These are phyloP conservation scores for Orbilia javanica DNA, from an alignment of 2,329 filamentous ascomycete species.

Conservation along the genomic window DNA sequence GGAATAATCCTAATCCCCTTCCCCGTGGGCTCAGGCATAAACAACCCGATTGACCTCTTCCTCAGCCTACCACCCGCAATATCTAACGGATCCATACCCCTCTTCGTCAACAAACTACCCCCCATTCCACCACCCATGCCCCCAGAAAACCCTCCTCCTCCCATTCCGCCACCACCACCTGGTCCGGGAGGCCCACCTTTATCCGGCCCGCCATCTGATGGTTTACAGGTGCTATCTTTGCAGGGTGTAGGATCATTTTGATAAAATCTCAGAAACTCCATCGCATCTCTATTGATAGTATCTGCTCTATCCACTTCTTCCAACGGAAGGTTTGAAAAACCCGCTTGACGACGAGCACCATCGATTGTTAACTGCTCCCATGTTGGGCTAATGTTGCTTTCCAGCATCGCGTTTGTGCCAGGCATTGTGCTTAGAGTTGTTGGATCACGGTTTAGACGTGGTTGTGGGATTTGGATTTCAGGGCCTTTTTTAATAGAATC, in stretches of 20 bases:
- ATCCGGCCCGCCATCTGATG: not conserved
- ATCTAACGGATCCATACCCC: constrained; percentile 26
- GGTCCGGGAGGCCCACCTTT: not conserved
- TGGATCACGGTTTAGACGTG: not conserved
- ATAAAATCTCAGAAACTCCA: constrained; percentile 20
- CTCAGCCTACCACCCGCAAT: constrained; percentile 37
- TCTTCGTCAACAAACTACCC: constrained; percentile 19
- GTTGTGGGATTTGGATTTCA: not conserved
- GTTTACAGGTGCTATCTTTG: not conserved
- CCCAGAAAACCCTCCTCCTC: not conserved
- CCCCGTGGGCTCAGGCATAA: constrained; percentile 35
- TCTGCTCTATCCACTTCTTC: constrained; percentile 37
- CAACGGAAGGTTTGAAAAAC: constrained; percentile 12
- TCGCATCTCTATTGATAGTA: constrained; percentile 21
- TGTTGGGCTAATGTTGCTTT: constrained; percentile 4
- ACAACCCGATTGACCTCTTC: constrained; percentile 30
- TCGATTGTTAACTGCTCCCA: not conserved
- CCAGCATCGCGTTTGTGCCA: not conserved
- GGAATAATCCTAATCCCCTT: constrained; percentile 40
- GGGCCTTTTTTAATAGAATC: constrained; percentile 4
- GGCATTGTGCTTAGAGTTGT: not conserved
- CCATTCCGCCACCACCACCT: constrained; percentile 23
- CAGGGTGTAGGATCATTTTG: not conserved
- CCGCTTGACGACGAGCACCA: not conserved
- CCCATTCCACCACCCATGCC: constrained; percentile 4